These are phyloP conservation scores for Ananas comosus DNA, from an alignment of 176 grass and related monocot species.

Conservation along the genomic window DNA sequence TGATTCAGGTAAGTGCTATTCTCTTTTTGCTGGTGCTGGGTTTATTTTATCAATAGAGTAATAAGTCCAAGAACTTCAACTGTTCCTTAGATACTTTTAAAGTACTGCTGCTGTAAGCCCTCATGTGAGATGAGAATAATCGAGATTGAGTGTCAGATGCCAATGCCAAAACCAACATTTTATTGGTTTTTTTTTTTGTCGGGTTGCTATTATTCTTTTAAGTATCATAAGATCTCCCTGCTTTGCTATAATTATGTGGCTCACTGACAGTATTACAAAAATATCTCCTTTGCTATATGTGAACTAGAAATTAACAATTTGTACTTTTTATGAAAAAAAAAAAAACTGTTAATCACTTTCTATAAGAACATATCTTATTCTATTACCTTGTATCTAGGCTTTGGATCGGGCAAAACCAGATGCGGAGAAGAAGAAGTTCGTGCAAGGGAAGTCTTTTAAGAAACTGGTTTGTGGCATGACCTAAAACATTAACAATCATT, in stretches of 20 bases:
- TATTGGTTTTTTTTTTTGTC: too few species aligned
- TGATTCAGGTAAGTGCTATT: constrained; percentile 64
- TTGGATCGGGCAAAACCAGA: constrained; percentile 92
- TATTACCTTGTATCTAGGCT: constrained; percentile 30
- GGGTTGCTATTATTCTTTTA: too few species aligned
- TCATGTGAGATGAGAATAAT: too few species aligned
- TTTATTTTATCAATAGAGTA: neutral
- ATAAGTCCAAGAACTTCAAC: constrained; percentile 1
- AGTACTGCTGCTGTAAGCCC: too few species aligned
- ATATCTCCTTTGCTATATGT: neutral
- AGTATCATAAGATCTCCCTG: too few species aligned
- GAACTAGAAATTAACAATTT: neutral
- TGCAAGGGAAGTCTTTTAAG: constrained; percentile 48
- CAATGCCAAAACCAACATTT: too few species aligned
- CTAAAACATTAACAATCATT: neutral
- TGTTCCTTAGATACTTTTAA: neutral
- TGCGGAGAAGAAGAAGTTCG: constrained; percentile 80
- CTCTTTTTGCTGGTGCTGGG: neutral
- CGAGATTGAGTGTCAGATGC: too few species aligned
- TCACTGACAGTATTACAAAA: neutral
- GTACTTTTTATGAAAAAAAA: constrained; percentile 5
- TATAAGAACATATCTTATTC: neutral
- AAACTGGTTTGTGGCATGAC: constrained; percentile 43
- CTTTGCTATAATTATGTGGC: too few species aligned
- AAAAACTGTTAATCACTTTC: neutral